phyloP scores from a whole-genome alignment of 441 rosid genomes.

The Brassica hybrid region DNA sequence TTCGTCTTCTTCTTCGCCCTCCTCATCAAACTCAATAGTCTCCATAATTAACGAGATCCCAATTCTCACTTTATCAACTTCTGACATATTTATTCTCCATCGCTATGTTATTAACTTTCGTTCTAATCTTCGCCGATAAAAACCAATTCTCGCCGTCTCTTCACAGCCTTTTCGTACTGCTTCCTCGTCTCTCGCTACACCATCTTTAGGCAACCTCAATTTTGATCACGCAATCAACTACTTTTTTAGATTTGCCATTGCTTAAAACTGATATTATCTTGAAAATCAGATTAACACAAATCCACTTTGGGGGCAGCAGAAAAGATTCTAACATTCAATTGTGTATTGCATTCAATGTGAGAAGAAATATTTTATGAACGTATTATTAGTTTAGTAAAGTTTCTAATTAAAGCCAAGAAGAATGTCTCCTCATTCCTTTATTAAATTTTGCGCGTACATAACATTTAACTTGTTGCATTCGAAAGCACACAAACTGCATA shows the following conservation, averaged over 20 bases:
- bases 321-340: too few species aligned
- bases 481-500: too few species aligned
- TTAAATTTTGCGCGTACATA: too few species aligned
- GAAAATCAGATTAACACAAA: not conserved
- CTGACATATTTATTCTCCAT: too few species aligned
- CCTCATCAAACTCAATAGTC: not conserved
- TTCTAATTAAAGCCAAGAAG: too few species aligned
- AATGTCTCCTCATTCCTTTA: too few species aligned
- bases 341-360: too few species aligned
- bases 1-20: constrained; percentile 21
- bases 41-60: not conserved
- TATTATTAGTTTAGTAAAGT: too few species aligned
- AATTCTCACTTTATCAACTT: not conserved
- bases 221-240: not conserved
- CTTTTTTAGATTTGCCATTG: not conserved
- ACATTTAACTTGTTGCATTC: too few species aligned
- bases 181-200: constrained; percentile 24
- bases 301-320: too few species aligned
- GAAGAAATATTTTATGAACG: too few species aligned
- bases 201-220: not conserved
- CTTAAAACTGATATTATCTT: not conserved
- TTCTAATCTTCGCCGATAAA: not conserved
- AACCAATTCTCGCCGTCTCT: constrained; percentile 24
- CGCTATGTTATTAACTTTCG: not conserved
- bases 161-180: constrained; percentile 28